These are phyloP conservation scores for Plasmodium reichenowi DNA, from an alignment of 169 alveolate genomes.

Conservation along the genomic window DNA sequence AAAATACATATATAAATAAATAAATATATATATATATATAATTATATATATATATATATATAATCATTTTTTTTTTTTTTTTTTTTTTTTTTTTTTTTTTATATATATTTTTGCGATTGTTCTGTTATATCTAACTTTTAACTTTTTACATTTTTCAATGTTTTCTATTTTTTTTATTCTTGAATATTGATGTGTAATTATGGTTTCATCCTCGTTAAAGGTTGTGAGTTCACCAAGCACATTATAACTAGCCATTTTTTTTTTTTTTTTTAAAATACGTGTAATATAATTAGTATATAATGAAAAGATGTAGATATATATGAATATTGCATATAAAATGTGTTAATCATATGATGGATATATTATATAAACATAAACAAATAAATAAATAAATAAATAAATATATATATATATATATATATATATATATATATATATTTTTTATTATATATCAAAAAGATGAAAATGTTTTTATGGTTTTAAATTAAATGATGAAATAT, in stretches of 20 bases:
- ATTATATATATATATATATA: neutral
- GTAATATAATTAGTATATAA: too few species aligned
- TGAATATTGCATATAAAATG: too few species aligned
- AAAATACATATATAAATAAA: neutral
- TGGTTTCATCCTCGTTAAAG: slow-evolving; percentile 55
- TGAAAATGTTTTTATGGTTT: too few species aligned
- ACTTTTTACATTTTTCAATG: slow-evolving; percentile 70
- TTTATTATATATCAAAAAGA: too few species aligned
- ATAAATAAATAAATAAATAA: too few species aligned
- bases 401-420: too few species aligned
- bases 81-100: too few species aligned
- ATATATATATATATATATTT: too few species aligned
- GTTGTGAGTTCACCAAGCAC: slow-evolving; percentile 65
- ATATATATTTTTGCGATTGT: neutral
- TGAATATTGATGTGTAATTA: slow-evolving; percentile 62
- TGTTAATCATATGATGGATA: too few species aligned
- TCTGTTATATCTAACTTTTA: slow-evolving; percentile 72
- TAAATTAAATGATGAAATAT: too few species aligned
- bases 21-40: neutral
- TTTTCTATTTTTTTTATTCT: slow-evolving; percentile 82
- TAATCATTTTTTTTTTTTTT: neutral
- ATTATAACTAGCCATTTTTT: slow-evolving; percentile 48
- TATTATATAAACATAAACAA: too few species aligned
- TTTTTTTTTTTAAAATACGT: neutral
- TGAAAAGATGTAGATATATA: too few species aligned